phyloP scores from a whole-genome alignment of 2,329 filamentous ascomycete species.

The Neofusicoccum ribis region DNA sequence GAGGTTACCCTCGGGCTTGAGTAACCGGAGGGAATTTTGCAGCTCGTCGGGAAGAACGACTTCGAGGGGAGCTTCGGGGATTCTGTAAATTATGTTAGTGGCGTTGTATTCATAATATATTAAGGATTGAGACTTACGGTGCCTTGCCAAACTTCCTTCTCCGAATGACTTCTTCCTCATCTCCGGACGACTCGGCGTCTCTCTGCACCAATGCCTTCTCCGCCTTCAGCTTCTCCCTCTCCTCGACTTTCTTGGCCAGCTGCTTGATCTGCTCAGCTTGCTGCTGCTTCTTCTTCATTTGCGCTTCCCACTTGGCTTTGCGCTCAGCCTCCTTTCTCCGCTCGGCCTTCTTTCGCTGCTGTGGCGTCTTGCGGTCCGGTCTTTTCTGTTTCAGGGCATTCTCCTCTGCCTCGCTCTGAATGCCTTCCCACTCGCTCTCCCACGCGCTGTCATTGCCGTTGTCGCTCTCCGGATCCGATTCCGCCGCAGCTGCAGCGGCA shows the following conservation, averaged over 20 bases:
- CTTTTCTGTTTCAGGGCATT: constrained; percentile 69
- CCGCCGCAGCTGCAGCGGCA: constrained; percentile 70
- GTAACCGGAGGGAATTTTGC: constrained; percentile 49
- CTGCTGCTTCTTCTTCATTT: constrained; percentile 70
- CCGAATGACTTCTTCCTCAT: constrained; percentile 54
- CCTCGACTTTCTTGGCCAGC: constrained; percentile 64
- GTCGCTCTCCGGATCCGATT: constrained; percentile 68
- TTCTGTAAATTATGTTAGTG: constrained; percentile 39
- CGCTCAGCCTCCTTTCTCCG: constrained; percentile 85
- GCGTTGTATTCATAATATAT: no score
- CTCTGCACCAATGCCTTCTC: constrained; percentile 30
- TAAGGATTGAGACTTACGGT: constrained; percentile 32
- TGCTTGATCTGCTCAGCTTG: constrained; percentile 72
- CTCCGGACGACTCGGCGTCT: constrained; percentile 35
- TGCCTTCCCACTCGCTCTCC: constrained; percentile 77
- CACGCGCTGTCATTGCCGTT: constrained; percentile 90
- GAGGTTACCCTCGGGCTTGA: constrained; percentile 92
- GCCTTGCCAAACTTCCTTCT: constrained; percentile 72
- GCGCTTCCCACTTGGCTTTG: constrained; percentile 70
- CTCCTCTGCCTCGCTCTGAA: constrained; percentile 44
- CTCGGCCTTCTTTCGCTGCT: constrained; percentile 84
- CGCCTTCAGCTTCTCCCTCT: constrained; percentile 54
- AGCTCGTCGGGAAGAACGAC: constrained; percentile 53
- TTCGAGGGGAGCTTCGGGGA: constrained; percentile 66
- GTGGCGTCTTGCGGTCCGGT: constrained; percentile 79